phyloP scores from a whole-genome alignment of 768 basidiomycete genomes.

The Gloeostereum incarnatum region DNA sequence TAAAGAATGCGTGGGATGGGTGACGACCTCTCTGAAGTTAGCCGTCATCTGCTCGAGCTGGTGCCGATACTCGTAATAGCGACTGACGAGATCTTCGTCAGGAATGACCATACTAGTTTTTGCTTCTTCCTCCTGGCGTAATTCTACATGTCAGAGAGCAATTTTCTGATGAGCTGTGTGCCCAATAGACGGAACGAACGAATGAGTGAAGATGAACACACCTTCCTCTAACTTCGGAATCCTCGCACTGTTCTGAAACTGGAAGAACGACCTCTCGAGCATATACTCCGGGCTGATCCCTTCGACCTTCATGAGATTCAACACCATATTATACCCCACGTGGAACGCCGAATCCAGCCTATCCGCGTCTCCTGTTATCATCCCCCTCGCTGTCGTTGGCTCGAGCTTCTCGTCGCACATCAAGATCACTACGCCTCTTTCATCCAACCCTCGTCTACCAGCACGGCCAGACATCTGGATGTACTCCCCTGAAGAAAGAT shows the following conservation, averaged over 20 bases:
- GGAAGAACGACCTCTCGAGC: conserved; percentile 96
- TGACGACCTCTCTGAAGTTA: conserved; percentile 89
- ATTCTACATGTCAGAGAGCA: conserved; percentile 36
- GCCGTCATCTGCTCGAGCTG: conserved; percentile 84
- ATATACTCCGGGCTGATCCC: conserved; percentile 98
- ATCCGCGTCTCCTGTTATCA: conserved; percentile 98
- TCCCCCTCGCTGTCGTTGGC: conserved; percentile 81
- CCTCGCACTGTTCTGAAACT: conserved; percentile 93
- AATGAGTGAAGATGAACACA: conserved; percentile 35
- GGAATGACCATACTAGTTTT: conserved; percentile 62
- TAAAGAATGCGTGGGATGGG: conserved; percentile 90
- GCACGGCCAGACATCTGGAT: conserved; percentile 99
- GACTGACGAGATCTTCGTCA: conserved; percentile 74
- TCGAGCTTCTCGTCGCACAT: conserved; percentile 99
- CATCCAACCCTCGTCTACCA: conserved; percentile 92
- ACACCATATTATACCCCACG: conserved; percentile 97
- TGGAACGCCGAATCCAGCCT: conserved; percentile 97
- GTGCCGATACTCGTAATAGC: conserved; percentile 88
- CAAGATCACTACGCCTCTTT: conserved; percentile 99
- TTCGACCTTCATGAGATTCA: conserved; percentile 98
- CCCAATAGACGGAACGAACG: too few species aligned
- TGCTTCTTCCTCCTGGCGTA: conserved; percentile 62
- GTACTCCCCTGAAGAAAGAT: conserved; percentile 92
- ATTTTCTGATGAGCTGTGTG: too few species aligned
- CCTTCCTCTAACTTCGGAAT: conserved; percentile 81